A percentile compares a stretch with the other conserved stretches of the same genome.
These are phyloP conservation scores for Sisymbrium altissimum DNA, from an alignment of 345 rosid species.

Conservation along the genomic window DNA sequence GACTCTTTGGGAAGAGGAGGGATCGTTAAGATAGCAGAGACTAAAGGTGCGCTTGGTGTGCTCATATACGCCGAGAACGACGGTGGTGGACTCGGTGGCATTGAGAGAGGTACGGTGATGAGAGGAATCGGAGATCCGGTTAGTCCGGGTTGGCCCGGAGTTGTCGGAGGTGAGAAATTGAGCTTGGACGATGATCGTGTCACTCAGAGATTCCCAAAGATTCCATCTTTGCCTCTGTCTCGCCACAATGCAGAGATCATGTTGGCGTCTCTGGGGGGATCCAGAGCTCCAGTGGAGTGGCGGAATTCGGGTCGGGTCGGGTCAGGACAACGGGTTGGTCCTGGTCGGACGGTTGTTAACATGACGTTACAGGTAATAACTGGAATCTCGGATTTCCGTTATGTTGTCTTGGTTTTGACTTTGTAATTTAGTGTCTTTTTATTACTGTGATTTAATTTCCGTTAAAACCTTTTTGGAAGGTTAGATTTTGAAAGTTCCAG, in stretches of 20 bases:
- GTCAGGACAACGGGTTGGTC: slow-evolving; percentile 50
- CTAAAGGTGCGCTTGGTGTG: slow-evolving; percentile 71
- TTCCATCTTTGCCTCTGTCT: slow-evolving; percentile 81
- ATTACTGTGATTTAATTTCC: neutral
- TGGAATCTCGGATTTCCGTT: slow-evolving; percentile 9
- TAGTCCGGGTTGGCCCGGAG: slow-evolving; percentile 89
- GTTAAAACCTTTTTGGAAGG: neutral
- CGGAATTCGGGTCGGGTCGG: slow-evolving; percentile 38
- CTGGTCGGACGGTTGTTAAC: slow-evolving; percentile 67
- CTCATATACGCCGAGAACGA: slow-evolving; percentile 63
- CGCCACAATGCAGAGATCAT: slow-evolving; percentile 60
- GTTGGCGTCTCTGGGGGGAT: slow-evolving; percentile 61
- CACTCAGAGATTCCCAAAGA: slow-evolving; percentile 55
- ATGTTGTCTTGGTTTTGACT: neutral
- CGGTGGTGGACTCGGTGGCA: slow-evolving; percentile 51
- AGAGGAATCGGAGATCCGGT: slow-evolving; percentile 91
- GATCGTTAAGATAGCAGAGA: slow-evolving; percentile 60
- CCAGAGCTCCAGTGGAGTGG: slow-evolving; percentile 59
- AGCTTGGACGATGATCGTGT: slow-evolving; percentile 56
- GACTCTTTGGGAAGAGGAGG: slow-evolving; percentile 56
- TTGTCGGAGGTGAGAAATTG: slow-evolving; percentile 67
- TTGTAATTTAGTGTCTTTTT: neutral
- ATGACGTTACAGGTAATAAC: slow-evolving; percentile 69
- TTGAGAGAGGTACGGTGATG: slow-evolving; percentile 95
- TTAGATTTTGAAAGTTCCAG: neutral